Conservation (phyloP, 23 red algal species). For the Pyropia haitanensis region DNA sequence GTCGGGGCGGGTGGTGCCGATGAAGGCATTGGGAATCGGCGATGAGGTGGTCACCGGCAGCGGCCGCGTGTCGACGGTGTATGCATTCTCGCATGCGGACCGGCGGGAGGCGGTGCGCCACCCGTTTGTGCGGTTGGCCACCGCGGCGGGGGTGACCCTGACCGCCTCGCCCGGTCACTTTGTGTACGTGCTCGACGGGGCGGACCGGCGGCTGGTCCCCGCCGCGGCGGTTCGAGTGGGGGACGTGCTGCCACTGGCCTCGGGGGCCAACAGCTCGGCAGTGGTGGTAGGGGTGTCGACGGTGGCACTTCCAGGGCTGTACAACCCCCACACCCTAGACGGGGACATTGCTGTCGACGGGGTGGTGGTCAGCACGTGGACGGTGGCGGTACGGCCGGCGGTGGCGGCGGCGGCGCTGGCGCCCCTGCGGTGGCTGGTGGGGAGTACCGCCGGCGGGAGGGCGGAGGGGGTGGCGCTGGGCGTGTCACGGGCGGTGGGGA, state of each 20-base stretch:
- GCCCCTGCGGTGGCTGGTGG: slow-evolving; percentile 21
- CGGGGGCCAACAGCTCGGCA: neutral
- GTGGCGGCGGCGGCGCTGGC: slow-evolving; percentile 21
- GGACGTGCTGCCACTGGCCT: slow-evolving; percentile 13
- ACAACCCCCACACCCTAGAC: slow-evolving; percentile 29
- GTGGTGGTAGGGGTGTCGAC: slow-evolving; percentile 11
- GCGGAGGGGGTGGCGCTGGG: slow-evolving; percentile 2
- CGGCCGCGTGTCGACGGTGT: too few species aligned
- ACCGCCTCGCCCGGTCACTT: too few species aligned
- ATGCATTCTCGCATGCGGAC: too few species aligned
- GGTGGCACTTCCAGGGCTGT: slow-evolving; percentile 19
- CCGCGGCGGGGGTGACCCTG: too few species aligned
- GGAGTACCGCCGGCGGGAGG: neutral
- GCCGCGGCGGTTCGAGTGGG: neutral
- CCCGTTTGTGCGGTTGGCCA: too few species aligned
- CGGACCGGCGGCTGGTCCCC: too few species aligned
- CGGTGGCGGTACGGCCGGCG: slow-evolving; percentile 17
- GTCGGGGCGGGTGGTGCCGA: too few species aligned
- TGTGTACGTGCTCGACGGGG: too few species aligned
- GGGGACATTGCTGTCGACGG: slow-evolving; percentile 46
- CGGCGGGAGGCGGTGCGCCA: too few species aligned
- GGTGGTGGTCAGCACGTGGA: slow-evolving; percentile 24
- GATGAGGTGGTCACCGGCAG: too few species aligned
- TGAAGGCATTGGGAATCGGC: too few species aligned
- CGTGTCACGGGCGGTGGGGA: too few species aligned